Evolutionary conservation across 345 rosid genomes (phyloP), one percentile per base, ranked within the genome.

Genomic region (Camelina hispida): DNA sequence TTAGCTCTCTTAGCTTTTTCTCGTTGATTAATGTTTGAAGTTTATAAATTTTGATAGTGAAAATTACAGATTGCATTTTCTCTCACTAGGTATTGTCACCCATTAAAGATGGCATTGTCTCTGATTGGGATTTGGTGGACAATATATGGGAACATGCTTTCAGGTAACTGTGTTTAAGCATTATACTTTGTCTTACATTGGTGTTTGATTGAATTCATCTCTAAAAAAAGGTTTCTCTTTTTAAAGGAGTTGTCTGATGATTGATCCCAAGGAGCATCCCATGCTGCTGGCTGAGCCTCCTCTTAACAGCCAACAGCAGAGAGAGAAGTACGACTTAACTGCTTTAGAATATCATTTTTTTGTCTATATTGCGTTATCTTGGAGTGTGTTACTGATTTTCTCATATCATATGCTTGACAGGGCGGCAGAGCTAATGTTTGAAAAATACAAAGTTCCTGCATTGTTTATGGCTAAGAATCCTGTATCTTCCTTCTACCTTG

Each of bases 261-360:
- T 95, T 86, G 99, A 95, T 89, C 96, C 99, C n/a, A 93, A 82
- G 80, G 99, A 95, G 85, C 99, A 92, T 68, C 99, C 98, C 15
- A 93, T 95, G 99, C 87, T 95, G 61, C 90, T 95, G 75, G 97
- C 99, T 7, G 98, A 93, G 78, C 98, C 98, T 78, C 91, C 97
- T 69, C 83, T 84, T 30, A 95, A 91, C 85, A 79, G 80, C 28
- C 99, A 88, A 73, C 97, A 89, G 52, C 96, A 93, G 84, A 87
- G 99, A 84, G 97, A 95, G 84, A 91, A 87, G 98, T 94, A 51
- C 51, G 71, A 17, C 66, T 43, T 44, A 22, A 16, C 54, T 64
- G 53, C 70, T 60, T 35, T 1, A 9, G 38, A 8, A 23, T 68
- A 4, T 20, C 17, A 2, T 22, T 67, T 38, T 62, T 38, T 22